Evolutionary conservation across 768 basidiomycete genomes (phyloP), one percentile per base, ranked within the genome.

Genomic region (Mycena galopus): DNA sequence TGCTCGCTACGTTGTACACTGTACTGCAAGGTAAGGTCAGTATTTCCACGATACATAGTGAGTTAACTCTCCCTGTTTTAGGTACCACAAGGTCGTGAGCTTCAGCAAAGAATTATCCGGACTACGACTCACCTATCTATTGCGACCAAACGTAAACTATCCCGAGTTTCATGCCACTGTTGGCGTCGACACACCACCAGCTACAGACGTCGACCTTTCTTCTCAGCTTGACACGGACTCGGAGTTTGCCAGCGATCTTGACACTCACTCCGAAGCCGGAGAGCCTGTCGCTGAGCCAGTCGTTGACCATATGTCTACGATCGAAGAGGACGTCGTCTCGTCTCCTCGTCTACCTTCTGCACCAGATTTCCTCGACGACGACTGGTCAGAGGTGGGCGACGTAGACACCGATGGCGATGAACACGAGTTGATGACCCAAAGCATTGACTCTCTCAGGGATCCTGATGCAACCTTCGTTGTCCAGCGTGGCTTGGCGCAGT

Each of bases 1-100:
- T 82, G 90, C 92, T 32, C 87, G 94, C 35, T 95, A 94, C 76
- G 88, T 95, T 56, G 90, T 95, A 8, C 94, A 96, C 74, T 95
- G 94, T 74, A 91, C 93, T 69, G 93, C 94, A 50, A 86, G 94
- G 42, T 95, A 92, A 81, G 89, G 95, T 79, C 35, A 4, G 23
- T 8, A 23, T 25, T 12, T 4, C 23, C 9, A n/a, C 53, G 17
- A 39, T 19, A 12, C 12, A 32, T 42, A 16, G 21, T 32, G 19
- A n/a, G 44, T 62, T 47, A 25, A 56, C 47, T 47, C 61, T n/a
- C 47, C 39, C 63, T 25, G 19, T 11, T 58, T 27, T 23, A 59
- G 57, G 57, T 37, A 59, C 30, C 57, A 59, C 35, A 37, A 59
- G 35, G 32, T 59, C 33, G 57, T 59, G 5, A 37, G 35, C 35